Evolutionary conservation across 306 rosid species (phyloP).

Genomic region (Pueraria montana): DNA sequence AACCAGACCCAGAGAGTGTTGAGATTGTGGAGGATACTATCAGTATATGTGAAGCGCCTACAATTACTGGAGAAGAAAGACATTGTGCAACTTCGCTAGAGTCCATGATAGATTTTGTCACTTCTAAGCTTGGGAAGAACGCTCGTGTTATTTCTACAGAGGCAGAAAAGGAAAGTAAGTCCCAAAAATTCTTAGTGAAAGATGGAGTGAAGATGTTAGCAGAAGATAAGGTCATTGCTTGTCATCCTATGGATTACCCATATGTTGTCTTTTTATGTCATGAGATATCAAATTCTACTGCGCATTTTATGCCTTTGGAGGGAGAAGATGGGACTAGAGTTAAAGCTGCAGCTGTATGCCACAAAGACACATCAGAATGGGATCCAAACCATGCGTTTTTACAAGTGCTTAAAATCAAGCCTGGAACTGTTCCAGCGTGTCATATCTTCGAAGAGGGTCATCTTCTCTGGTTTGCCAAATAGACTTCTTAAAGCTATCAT

Average conservation of each 20-base stretch:
- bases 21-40: background rate
- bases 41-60: background rate
- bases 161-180: background rate
- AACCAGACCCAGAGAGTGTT: background rate
- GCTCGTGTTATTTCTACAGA: background rate
- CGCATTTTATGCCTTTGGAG: constrained; percentile 1
- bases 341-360: too few species aligned
- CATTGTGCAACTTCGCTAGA: constrained; percentile 2
- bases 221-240: background rate
- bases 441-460: background rate
- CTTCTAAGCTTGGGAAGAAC: constrained; percentile 10
- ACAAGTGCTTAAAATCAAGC: background rate
- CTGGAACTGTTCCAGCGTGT: background rate
- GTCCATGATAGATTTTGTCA: constrained; percentile 10
- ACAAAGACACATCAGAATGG: too few species aligned
- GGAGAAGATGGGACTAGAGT: constrained; percentile 18
- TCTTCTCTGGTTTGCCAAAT: background rate
- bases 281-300: background rate
- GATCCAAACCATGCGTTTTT: too few species aligned
- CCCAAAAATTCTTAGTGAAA: background rate
- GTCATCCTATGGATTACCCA: background rate
- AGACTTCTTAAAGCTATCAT: background rate
- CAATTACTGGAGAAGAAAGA: background rate
- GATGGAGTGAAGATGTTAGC: constrained; percentile 6
- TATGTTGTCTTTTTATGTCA: background rate